Evolutionary conservation across 768 basidiomycete genomes (phyloP).

Genomic region (Daedaleopsis sinensis): DNA sequence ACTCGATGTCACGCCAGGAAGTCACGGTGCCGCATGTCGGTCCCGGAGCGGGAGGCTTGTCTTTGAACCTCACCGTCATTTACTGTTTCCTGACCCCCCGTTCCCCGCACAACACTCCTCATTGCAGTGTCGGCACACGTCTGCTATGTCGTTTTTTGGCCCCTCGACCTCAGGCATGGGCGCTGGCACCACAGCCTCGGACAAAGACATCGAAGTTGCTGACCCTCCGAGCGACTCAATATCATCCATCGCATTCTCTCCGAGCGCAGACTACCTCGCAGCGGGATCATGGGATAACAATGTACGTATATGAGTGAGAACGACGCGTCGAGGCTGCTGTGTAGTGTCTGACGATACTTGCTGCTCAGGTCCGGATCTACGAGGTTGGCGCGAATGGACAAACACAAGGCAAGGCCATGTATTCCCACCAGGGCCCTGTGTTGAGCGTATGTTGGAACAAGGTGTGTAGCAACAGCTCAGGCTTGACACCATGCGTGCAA

Average conservation of each 20-base stretch:
- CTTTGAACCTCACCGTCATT: not conserved
- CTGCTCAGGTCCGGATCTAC: conserved; percentile 81
- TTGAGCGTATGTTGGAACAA: conserved; percentile 91
- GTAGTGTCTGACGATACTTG: not conserved
- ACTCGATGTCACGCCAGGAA: conserved; percentile 16
- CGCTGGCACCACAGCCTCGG: conserved; percentile 38
- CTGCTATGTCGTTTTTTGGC: conserved; percentile 47
- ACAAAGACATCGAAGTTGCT: conserved; percentile 80
- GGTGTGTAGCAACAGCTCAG: conserved; percentile 44
- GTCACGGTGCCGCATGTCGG: not conserved
- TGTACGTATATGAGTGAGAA: conserved; percentile 45
- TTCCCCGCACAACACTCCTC: not conserved
- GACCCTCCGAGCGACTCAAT: conserved; percentile 88
- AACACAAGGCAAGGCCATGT: conserved; percentile 89
- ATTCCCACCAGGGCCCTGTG: conserved; percentile 88
- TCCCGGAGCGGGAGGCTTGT: not conserved
- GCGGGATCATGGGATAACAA: conserved; percentile 96
- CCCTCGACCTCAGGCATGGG: conserved; percentile 37
- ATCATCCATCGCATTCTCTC: conserved; percentile 82
- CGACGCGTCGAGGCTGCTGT: not conserved
- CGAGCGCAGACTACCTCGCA: conserved; percentile 85
- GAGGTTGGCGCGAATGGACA: conserved; percentile 82
- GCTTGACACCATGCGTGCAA: not conserved
- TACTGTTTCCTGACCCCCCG: not conserved
- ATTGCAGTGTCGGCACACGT: not conserved